Evolutionary conservation across 306 rosid species (phyloP).

Genomic region (Fragaria iinumae): DNA sequence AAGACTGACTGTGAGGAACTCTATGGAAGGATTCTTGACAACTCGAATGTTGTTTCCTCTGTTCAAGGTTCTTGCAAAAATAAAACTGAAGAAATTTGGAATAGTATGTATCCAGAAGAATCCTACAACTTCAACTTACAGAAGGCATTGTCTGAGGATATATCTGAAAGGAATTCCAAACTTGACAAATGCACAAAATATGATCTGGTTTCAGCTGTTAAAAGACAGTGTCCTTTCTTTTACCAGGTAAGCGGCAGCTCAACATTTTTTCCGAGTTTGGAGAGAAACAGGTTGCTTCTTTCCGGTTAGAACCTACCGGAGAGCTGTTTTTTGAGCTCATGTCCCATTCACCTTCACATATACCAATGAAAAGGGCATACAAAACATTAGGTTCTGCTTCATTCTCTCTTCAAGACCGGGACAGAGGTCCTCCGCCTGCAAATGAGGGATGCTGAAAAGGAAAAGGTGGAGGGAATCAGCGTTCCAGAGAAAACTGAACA

Average conservation of each 20-base stretch:
- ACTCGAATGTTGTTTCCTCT: slow-evolving; percentile 67
- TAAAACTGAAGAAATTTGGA: slow-evolving; percentile 78
- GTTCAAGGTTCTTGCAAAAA: slow-evolving; percentile 46
- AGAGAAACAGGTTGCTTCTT: slow-evolving; percentile 72
- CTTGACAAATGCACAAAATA: slow-evolving; percentile 67
- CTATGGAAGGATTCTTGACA: slow-evolving; percentile 77
- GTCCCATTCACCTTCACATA: slow-evolving; percentile 50
- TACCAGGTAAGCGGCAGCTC: slow-evolving; percentile 81
- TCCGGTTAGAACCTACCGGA: slow-evolving; percentile 85
- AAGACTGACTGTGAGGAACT: slow-evolving; percentile 70
- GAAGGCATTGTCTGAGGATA: slow-evolving; percentile 35
- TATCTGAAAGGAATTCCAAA: slow-evolving; percentile 32
- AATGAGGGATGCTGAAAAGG: slow-evolving; percentile 57
- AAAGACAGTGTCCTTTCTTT: slow-evolving; percentile 82
- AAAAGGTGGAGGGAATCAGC: slow-evolving; percentile 26
- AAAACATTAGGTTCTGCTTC: slow-evolving; percentile 62
- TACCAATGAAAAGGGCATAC: slow-evolving; percentile 49
- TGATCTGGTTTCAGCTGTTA: slow-evolving; percentile 77
- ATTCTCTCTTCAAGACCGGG: slow-evolving; percentile 56
- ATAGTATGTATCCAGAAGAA: slow-evolving; percentile 63
- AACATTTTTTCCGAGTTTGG: slow-evolving; percentile 64
- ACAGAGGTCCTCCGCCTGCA: slow-evolving; percentile 64
- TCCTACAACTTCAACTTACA: slow-evolving; percentile 55
- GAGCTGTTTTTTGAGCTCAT: slow-evolving; percentile 75
- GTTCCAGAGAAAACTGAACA: slow-evolving; percentile 44